Base-by-base conservation (phyloP, 2,329 filamentous ascomycete species). In the Ophiostoma montium region DNA sequence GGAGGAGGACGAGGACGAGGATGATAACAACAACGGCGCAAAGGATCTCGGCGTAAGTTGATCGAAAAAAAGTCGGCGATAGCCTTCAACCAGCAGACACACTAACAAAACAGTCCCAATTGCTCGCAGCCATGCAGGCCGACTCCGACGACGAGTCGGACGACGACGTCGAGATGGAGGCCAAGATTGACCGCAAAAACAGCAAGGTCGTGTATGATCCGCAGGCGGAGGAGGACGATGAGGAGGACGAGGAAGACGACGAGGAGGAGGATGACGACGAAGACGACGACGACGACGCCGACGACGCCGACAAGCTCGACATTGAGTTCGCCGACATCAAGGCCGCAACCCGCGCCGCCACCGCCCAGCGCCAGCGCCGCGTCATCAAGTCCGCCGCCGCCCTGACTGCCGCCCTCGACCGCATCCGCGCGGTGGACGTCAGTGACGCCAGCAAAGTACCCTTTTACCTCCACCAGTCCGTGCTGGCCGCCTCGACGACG, bases 341-440 rank as follows among this genome's bases (percentile, higher is more conserved):
- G 41, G 86, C 92, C 56, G 88, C 95, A 41, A 83, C 89, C 4
- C 83, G 79, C 59, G 86, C 86, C 66, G 89, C 95, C 61, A 76
- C 95, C 36, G 79, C 94, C 53, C 86, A 88, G 15, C 85, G 94
- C 68, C 87, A 92, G 63, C 85, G 88, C 59, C 81, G 95, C 12
- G 42, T 44, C 42, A 44, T 44, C 27, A 44, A 44, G 42, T 44
- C 42, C 3, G 42, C 31, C 48, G 73, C 85, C 56, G 92, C 90
- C 32, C 84, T 98, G 47, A 77, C 79, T 56, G 74, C 85, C 57
- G 80, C 87, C 12, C 75, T 94, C 54, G 84, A 84, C 61, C 86
- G 89, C 58, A 87, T 94, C 63, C 70, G 77, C 31, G 78, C 77
- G 49, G 71, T 71, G 57, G 72, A 36, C 35, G 31, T 36, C n/a